Base-by-base conservation (phyloP, 2,329 filamentous ascomycete species). In the Penicillium sp. region DNA sequence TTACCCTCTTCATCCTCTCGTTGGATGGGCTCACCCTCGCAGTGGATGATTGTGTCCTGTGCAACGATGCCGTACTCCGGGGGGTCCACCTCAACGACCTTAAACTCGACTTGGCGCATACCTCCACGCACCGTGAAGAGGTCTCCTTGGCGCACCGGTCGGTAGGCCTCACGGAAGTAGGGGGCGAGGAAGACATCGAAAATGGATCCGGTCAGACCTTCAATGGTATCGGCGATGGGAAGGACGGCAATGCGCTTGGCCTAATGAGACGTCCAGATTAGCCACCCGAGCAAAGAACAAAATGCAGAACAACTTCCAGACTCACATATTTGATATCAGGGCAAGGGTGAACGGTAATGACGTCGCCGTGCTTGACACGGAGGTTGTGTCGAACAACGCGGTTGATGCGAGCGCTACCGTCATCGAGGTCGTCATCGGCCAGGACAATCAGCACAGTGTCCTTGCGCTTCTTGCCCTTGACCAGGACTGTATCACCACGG, bases 241-340 rank as follows among this genome's bases (percentile, higher is more conserved):
- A 99, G 89, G 57, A 99, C 94, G 59, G 94, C 94, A 74, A 99
- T 97, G 71, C 94, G 91, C 85, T 99, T 99, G 78, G 95, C 94
- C 92, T 96, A 61, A 20, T n/a, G 12, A 45, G 18, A 31, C 18
- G 12, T 54, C 47, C 47, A 43, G 26, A 48, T 74, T 62, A 72
- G 68, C 29, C 33, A 41, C 51, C 29, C 37, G 27, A 61, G 11
- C 43, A 29, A 23, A 20, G 11, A 40, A 40, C 12, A 11, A 27
- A 22, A 8, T 40, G n/a, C n/a, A n/a, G n/a, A n/a, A n/a, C 37
- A 4, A 40, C n/a, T 12, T 40, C 35, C 2, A 40, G n/a, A 85
- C 91, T 76, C 78, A 96, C 92, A 77, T 99, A 99, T 96, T 99
- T 99, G 83, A 99, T 99, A 77, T 99, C 94, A 18, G 94, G 93